A percentile compares a stretch with the other conserved stretches of the same genome.
Evolutionary conservation across 768 basidiomycete species (phyloP).

Genomic region (Neoboletus magnificus): DNA sequence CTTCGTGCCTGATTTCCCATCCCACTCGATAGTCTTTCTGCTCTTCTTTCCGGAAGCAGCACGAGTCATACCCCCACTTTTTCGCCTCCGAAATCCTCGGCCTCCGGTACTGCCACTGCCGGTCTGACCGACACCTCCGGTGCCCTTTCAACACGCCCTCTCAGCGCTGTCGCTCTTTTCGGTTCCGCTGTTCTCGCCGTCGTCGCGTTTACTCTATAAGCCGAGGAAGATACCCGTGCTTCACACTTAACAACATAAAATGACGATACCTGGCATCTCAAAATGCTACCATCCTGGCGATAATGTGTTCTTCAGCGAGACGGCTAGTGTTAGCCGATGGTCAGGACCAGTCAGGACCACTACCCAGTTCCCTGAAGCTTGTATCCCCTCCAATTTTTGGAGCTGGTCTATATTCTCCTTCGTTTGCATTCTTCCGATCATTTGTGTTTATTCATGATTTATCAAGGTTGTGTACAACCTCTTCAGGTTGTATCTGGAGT

Average conservation of each 20-base stretch:
- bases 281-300: slow-evolving; percentile 24
- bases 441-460: slow-evolving; percentile 15
- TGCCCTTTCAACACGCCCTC: slow-evolving; percentile 23
- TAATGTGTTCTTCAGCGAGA: too few species aligned
- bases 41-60: neutral
- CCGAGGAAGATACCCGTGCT: slow-evolving; percentile 4
- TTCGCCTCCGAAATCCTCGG: slow-evolving; percentile 13
- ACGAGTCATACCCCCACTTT: neutral
- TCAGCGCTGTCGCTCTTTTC: slow-evolving; percentile 23
- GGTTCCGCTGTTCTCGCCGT: slow-evolving; percentile 19
- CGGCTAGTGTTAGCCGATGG: too few species aligned
- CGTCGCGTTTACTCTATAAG: slow-evolving; percentile 24
- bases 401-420: slow-evolving; percentile 12
- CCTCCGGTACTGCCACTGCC: slow-evolving; percentile 33
- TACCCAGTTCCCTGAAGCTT: too few species aligned
- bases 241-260: slow-evolving; percentile 39
- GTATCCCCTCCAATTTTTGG: neutral
- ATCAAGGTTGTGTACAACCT: neutral
- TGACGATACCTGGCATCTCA: slow-evolving; percentile 34
- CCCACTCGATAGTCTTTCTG: neutral
- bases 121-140: slow-evolving; percentile 27
- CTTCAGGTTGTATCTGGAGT: slow-evolving; percentile 13
- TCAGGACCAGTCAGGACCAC: too few species aligned
- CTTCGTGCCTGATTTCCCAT: slow-evolving; percentile 2
- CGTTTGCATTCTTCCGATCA: neutral